Evolutionary conservation across 345 rosid species (phyloP), one percentile per base, ranked within the genome.

Genomic region (Raphanus sativus): DNA sequence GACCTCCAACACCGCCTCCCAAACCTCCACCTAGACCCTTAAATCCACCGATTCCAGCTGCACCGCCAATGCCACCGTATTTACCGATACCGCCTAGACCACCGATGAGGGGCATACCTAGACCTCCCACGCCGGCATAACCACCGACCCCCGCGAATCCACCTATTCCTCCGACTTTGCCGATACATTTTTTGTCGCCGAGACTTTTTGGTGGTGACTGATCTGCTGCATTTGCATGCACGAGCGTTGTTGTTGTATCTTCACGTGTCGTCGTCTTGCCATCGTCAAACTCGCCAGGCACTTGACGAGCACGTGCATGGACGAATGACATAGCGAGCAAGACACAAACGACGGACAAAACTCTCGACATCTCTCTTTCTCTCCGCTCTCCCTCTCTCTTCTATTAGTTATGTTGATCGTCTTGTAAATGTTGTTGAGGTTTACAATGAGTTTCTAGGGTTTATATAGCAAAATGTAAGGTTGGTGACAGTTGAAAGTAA

Each of bases 91-190:
- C 78, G 12, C 85, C 83, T 48, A 48, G 16, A n/a, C 93, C 95
- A 3, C 96, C 96, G 8, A 83, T 30, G 15, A 84, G 34, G 3
- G 91, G 93, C 15, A 84, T 1, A 8, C 90, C 87, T 21, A 77
- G 73, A 30, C 87, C 94, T 8, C 80, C 81, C 9, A 86, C 74
- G 2, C 94, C 92, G 1, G 86, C 87, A 16, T 74, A 83, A 2
- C 94, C 94, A 10, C 97, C 94, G 58, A 87, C 72, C 17, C 97
- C 96, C 0, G 87, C 89, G 60, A 84, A 90, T 2, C 91, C 97
- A 4, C 97, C 94, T 10, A 89, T 80, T 8, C 94, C 94, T 52
- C 76, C 82, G 4, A 79, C 9, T 34, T 34, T 38, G 8, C 76
- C 81, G 4, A 79, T 73, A 50, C 82, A 86, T 90, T 92, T 38